A percentile compares a stretch with the other conserved stretches of the same genome.
phyloP scores from a whole-genome alignment of 2,329 filamentous ascomycete genomes.

The Colletotrichum brevisporum region DNA sequence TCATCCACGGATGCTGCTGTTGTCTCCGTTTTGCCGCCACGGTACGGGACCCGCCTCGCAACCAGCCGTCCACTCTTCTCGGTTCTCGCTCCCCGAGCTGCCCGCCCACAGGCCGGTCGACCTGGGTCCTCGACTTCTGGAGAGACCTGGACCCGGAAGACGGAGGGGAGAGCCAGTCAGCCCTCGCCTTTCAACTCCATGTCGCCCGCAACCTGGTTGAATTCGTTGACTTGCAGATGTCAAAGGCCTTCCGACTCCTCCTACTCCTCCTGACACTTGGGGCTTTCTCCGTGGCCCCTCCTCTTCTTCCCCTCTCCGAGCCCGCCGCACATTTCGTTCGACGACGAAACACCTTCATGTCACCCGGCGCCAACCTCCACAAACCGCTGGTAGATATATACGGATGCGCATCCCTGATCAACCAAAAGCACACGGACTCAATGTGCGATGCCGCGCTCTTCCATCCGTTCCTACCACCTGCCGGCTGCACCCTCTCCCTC shows the following conservation, averaged over 20 bases:
- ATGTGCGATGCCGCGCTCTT: slow-evolving; percentile 7
- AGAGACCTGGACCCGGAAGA: neutral
- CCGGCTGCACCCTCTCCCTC: neutral
- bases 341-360: neutral
- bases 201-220: neutral
- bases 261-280: neutral
- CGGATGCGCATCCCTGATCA: too few species aligned
- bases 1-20: neutral
- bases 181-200: neutral
- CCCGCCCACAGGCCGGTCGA: neutral
- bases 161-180: neutral
- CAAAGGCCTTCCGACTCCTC: slow-evolving; percentile 5
- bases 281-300: neutral
- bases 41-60: neutral
- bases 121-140: neutral
- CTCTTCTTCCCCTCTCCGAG: neutral
- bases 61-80: neutral
- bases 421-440: neutral
- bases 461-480: neutral
- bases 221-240: slow-evolving; percentile 15
- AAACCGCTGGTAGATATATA: neutral
- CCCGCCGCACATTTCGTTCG: neutral
- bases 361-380: neutral
- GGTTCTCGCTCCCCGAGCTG: neutral
- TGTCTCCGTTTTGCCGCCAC: neutral